Base-by-base conservation (phyloP, 1,139 yeast species). In the Candida sanyaensis region DNA sequence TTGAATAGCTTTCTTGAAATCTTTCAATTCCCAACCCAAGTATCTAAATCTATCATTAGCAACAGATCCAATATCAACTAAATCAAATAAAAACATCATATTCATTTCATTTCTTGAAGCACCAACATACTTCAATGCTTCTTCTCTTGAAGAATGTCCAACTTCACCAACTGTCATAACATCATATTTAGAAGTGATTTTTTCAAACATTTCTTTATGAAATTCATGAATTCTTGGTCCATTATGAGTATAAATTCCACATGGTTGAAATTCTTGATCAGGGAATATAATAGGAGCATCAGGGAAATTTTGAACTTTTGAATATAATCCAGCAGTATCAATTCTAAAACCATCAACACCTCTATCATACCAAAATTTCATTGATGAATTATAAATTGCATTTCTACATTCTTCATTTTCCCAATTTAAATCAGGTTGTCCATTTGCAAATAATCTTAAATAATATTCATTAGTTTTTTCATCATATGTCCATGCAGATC, bases 371-470 rank as follows among this genome's bases (percentile, higher is more conserved):
- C 86, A 81, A 61, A 69, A 81, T 28, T 66, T 68, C 59, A 81
- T 63, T 10, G 82, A 81, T 13, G 68, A 64, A 40, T 77, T 66
- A 58, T 79, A 77, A 48, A 81, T 75, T 27, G 82, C 84, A 13
- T 74, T 60, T 62, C 85, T 68, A 36, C 75, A 68, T 44, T 67
- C 78, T 53, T 71, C 76, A 56, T 74, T 79, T 56, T 80, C 85
- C 86, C 86, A 81, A 60, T 81, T 81, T 55, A 81, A 66, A 56
- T 81, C 86, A 13, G 85, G 85, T 60, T 81, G 86, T 31, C 75
- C 61, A 44, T 59, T 62, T 27, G 84, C 83, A 59, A 80, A 81
- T 43, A 80, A 64, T 47, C 73, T 76, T 51, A 81, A 67, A 60
- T 80, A 81, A 64, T 79, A 81, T 60, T 81, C 83, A 37, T 66